phyloP scores from a whole-genome alignment of 2,329 filamentous ascomycete species.

The Colletotrichum shisoi region DNA sequence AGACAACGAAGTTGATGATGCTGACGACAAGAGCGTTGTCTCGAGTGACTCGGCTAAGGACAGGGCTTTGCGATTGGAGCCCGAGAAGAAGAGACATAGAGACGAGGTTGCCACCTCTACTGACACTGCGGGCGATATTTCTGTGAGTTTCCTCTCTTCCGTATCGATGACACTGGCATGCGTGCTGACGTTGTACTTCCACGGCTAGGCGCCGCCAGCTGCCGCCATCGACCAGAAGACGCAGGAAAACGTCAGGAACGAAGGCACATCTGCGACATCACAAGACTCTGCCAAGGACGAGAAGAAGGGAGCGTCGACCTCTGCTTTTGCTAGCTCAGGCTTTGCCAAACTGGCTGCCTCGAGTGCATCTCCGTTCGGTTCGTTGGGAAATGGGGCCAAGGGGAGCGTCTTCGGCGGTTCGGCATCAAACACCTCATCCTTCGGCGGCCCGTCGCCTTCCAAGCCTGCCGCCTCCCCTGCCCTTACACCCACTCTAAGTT shows the following conservation, averaged over 20 bases:
- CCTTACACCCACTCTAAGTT: conserved; percentile 58
- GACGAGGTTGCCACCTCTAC: conserved; percentile 56
- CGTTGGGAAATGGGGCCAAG: conserved; percentile 57
- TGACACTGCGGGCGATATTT: conserved; percentile 12
- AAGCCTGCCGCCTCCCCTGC: conserved; percentile 44
- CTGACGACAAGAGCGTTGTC: conserved; percentile 54
- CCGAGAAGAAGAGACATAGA: conserved; percentile 71
- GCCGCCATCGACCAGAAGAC: conserved; percentile 13
- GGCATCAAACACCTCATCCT: conserved; percentile 44
- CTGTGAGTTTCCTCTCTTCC: conserved; percentile 12
- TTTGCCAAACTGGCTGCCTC: conserved; percentile 72
- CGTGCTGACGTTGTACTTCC: conserved; percentile 14
- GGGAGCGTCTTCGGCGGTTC: conserved; percentile 58
- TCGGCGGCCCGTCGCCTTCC: conserved; percentile 44
- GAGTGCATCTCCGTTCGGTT: conserved; percentile 69
- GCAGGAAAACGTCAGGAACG: conserved; percentile 38
- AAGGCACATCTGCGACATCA: conserved; percentile 42
- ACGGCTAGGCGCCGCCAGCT: conserved; percentile 18
- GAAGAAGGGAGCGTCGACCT: conserved; percentile 57
- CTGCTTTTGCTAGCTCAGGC: conserved; percentile 72
- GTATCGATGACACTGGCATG: background rate
- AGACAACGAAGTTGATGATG: conserved; percentile 53
- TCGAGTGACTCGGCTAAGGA: conserved; percentile 58
- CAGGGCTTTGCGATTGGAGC: conserved; percentile 59
- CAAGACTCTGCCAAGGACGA: conserved; percentile 31